These are phyloP conservation scores for Endocalyx cinctus DNA, from an alignment of 2,329 filamentous ascomycete genomes.

Conservation along the genomic window DNA sequence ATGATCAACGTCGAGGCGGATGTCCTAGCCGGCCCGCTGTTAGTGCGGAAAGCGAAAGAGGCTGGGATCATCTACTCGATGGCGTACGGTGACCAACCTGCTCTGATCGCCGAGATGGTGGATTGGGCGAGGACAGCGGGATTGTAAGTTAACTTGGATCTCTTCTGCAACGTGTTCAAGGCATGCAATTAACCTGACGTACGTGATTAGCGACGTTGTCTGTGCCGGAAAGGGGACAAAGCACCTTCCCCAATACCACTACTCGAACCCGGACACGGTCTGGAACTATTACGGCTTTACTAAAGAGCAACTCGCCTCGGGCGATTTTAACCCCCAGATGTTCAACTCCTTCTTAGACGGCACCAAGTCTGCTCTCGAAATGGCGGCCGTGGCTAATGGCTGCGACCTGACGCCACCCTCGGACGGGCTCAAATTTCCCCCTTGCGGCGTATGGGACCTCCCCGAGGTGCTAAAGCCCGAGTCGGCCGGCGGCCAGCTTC, in stretches of 20 bases:
- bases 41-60: constrained; percentile 36
- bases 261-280: constrained; percentile 40
- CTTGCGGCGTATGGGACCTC: constrained; percentile 38
- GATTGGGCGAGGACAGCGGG: constrained; percentile 40
- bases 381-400: constrained; percentile 43
- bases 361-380: constrained; percentile 42
- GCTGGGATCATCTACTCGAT: constrained; percentile 43
- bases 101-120: constrained; percentile 37
- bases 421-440: constrained; percentile 37
- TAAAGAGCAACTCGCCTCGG: constrained; percentile 35
- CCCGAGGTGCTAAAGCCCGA: constrained; percentile 35
- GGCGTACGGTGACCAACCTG: constrained; percentile 42
- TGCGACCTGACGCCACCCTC: constrained; percentile 36
- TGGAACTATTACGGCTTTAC: constrained; percentile 44
- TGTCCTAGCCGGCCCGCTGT: constrained; percentile 36
- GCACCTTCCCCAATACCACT: constrained; percentile 40
- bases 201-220: constrained; percentile 33
- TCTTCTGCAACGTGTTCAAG: too few species aligned
- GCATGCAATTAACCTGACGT: too few species aligned
- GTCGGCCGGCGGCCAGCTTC: constrained; percentile 35
- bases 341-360: constrained; percentile 45
- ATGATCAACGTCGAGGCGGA: constrained; percentile 45
- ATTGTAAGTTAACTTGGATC: constrained; percentile 26
- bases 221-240: constrained; percentile 43
- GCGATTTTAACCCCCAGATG: constrained; percentile 43